Evolutionary conservation across 2,329 filamentous ascomycete species (phyloP), one percentile per base, ranked within the genome.

Genomic region (Xylariales sp.): DNA sequence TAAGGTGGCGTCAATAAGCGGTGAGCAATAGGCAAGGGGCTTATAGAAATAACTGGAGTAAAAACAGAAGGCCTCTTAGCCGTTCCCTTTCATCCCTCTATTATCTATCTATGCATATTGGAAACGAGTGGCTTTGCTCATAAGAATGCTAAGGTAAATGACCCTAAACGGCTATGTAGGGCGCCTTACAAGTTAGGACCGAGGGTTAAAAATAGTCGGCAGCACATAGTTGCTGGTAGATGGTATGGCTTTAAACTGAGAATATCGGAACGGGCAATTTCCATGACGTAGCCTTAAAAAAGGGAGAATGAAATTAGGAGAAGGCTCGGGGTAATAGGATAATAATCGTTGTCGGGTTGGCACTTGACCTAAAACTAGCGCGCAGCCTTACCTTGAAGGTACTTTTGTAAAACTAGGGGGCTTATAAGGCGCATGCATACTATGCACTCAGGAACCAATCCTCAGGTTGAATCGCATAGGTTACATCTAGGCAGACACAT

Each of bases 371-470:
- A 18, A 62, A n/a, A 32, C 18, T 30, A 39, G n/a, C 34, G 36
- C 10, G 36, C 58, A 46, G 49, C 39, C 55, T 58, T 48, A 36
- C 55, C 14, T 48, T 16, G 5, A 23, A 36, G 28, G 39, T 16
- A 34, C 28, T 48, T 58, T 9, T 10, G 34, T 9, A 39, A 54
- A 54, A 23, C 23, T 23, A 23, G n/a, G 34, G 30, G 39, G 59
- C 59, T 62, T 62, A 62, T 41, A 28, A n/a, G 41, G 30, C 23
- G 50, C 41, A 55, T 62, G 45, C 41, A 49, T 55, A 43, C 23
- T 12, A 62, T 54, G 59, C 49, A 45, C 28, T 54, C 39, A 36
- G 28, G 49, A 28, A 36, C 59, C 28, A 54, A 43, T 46, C 28
- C 43, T 5, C 16, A 36, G 36, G 14, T 39, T 41, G 7, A 34